phyloP scores from a whole-genome alignment of 2,329 filamentous ascomycete species.

The Fusarium aywerte region DNA sequence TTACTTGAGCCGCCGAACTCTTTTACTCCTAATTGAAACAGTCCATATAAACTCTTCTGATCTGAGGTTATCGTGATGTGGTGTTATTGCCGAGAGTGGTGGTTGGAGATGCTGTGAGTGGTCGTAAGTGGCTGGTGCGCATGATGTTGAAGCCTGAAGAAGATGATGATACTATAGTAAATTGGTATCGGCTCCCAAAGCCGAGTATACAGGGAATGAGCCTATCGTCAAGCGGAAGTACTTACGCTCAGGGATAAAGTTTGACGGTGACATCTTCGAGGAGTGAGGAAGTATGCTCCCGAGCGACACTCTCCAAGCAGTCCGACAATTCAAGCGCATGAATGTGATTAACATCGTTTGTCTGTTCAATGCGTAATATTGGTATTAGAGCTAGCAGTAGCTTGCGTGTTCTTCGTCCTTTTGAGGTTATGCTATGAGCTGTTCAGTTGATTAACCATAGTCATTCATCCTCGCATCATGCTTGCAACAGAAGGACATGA shows the following conservation, averaged over 20 bases:
- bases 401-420: background rate
- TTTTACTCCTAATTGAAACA: background rate
- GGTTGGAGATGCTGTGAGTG: background rate
- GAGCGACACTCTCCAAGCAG: background rate
- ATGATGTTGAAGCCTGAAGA: background rate
- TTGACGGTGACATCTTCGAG: background rate
- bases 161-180: background rate
- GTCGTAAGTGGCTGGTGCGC: background rate
- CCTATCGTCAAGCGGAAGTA: background rate
- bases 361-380: background rate
- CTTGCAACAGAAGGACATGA: background rate
- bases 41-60: background rate
- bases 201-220: background rate
- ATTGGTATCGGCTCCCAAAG: background rate
- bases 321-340: background rate
- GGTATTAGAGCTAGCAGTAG: background rate
- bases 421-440: background rate
- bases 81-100: background rate
- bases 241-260: background rate
- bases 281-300: background rate
- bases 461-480: background rate
- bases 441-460: background rate
- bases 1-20: background rate
- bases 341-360: background rate
- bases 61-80: background rate